These are phyloP conservation scores for Aspergillus sp. DNA, from an alignment of 2,329 filamentous ascomycete species.

Conservation along the genomic window DNA sequence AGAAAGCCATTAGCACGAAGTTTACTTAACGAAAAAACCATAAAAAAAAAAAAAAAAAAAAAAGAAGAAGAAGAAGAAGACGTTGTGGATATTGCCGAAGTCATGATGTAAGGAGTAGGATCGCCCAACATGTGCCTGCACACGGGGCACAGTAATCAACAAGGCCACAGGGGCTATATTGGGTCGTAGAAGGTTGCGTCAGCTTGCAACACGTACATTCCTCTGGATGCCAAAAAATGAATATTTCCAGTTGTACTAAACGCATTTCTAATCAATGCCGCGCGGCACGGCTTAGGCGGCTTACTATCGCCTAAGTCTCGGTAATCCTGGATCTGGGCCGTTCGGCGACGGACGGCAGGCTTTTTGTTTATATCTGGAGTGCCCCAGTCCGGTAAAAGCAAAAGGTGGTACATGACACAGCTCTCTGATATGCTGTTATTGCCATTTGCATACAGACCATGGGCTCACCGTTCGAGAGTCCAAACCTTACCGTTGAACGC, in stretches of 20 bases:
- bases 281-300: not conserved
- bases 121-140: no score
- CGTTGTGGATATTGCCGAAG: no score
- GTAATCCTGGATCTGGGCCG: not conserved
- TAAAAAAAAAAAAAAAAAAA: no score
- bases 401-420: not conserved
- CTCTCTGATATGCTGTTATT: not conserved
- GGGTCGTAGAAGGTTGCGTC: not conserved
- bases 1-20: no score
- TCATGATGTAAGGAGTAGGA: no score
- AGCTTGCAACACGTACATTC: not conserved
- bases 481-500: conserved; percentile 46
- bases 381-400: not conserved
- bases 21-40: no score
- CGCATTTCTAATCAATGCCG: not conserved
- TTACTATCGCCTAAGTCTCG: not conserved
- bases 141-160: no score
- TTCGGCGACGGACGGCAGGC: not conserved
- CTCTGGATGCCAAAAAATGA: not conserved
- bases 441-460: not conserved
- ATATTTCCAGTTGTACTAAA: not conserved
- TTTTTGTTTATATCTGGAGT: not conserved
- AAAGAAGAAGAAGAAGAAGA: no score
- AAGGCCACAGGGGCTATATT: not conserved
- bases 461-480: not conserved